Evolutionary conservation across 179 eudicot genomes (phyloP).

Genomic region (Actinidia arguta): DNA sequence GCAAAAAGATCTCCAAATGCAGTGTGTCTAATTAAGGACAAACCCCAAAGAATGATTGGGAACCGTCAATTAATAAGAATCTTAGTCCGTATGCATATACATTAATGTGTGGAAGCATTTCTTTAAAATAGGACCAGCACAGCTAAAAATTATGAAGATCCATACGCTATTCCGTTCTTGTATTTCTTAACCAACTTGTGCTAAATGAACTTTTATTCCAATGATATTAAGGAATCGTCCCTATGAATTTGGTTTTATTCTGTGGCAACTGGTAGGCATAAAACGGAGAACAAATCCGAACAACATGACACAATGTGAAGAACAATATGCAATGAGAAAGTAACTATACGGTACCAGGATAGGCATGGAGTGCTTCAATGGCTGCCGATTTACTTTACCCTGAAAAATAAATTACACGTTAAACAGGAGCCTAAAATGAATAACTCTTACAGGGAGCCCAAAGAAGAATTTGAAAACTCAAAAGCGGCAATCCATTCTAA

Average conservation of each 20-base stretch:
- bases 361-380: constrained; percentile 77
- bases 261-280: not conserved
- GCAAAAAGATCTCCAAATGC: not conserved
- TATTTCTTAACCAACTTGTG: constrained; percentile 12
- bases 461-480: not conserved
- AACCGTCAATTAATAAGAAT: not conserved
- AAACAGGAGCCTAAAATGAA: not conserved
- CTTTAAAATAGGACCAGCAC: not conserved
- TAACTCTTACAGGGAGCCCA: not conserved
- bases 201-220: not conserved
- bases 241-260: not conserved
- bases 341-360: constrained; percentile 68
- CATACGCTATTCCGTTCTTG: not conserved
- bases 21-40: no score
- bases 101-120: not conserved
- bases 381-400: constrained; percentile 99
- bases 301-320: not conserved
- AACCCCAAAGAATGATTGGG: not conserved
- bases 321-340: not conserved
- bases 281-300: not conserved
- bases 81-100: not conserved
- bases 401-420: constrained; percentile 32
- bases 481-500: not conserved
- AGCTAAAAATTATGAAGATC: not conserved
- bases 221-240: not conserved